These are phyloP conservation scores for Yamadazyma siamensis DNA, from an alignment of 1,139 yeast genomes.

Conservation along the genomic window DNA sequence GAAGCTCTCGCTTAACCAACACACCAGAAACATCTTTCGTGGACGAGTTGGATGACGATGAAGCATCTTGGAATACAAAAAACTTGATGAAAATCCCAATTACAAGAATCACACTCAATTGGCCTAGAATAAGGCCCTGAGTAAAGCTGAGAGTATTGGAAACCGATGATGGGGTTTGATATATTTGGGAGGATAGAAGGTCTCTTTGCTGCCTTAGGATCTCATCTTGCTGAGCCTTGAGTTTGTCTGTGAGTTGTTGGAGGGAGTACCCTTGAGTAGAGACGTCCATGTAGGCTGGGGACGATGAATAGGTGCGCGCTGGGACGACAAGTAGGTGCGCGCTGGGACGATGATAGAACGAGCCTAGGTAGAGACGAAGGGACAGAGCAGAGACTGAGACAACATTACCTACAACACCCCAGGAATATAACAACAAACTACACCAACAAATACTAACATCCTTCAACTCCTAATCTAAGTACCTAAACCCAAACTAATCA, in stretches of 20 bases:
- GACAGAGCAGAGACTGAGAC: too few relatives aligned
- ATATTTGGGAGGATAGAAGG: slow-evolving; percentile 18
- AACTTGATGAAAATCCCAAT: slow-evolving; percentile 75
- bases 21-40: slow-evolving; percentile 36
- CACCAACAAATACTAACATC: too few relatives aligned
- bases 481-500: too few relatives aligned
- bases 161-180: slow-evolving; percentile 3
- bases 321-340: too few relatives aligned
- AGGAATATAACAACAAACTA: too few relatives aligned
- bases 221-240: slow-evolving; percentile 31
- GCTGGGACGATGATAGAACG: too few relatives aligned
- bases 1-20: slow-evolving; percentile 32
- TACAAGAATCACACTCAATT: slow-evolving; percentile 75
- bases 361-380: too few relatives aligned
- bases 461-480: too few relatives aligned
- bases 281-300: too few relatives aligned
- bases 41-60: slow-evolving; percentile 31
- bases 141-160: slow-evolving; percentile 59
- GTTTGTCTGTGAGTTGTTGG: slow-evolving; percentile 28
- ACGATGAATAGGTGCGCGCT: too few relatives aligned
- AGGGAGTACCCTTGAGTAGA: slow-evolving; percentile 8
- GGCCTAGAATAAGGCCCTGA: slow-evolving; percentile 79
- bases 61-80: slow-evolving; percentile 80
- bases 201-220: slow-evolving; percentile 29
- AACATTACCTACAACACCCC: too few relatives aligned